Percentiles rank a stretch among this genome's conserved stretches.
Evolutionary conservation across 1,284 basidiomycete species (phyloP).

Genomic region (Irpex sp.): DNA sequence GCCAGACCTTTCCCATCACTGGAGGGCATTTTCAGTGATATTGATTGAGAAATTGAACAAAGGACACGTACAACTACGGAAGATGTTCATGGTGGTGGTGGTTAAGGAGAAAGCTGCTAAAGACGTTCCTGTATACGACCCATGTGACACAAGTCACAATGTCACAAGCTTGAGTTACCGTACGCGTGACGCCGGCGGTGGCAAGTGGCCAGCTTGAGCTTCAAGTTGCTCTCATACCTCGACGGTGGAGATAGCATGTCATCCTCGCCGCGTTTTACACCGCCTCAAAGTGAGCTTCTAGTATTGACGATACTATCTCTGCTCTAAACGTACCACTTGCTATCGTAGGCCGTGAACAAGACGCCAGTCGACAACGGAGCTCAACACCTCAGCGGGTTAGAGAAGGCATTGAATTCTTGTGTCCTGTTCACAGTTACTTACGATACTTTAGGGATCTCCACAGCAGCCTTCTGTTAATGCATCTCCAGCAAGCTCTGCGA

Average conservation of each 20-base stretch:
- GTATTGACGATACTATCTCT: background rate
- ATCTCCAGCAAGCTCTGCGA: background rate
- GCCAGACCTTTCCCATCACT: constrained; percentile 96
- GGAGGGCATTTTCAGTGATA: constrained; percentile 14
- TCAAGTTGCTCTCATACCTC: background rate
- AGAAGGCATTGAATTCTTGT: background rate
- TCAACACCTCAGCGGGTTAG: background rate
- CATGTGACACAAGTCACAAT: constrained; percentile 5
- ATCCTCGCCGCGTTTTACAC: constrained; percentile 12
- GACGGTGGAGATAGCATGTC: constrained; percentile 2
- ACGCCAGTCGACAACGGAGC: background rate
- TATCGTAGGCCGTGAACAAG: background rate
- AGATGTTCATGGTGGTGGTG: constrained; percentile 62
- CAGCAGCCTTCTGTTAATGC: background rate
- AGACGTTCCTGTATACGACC: constrained; percentile 11
- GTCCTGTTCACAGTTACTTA: background rate
- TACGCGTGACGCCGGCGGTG: no score
- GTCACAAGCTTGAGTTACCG: no score
- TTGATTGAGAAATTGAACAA: constrained; percentile 3
- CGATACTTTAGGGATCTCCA: background rate
- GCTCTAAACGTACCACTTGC: background rate
- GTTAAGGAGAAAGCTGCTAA: constrained; percentile 10
- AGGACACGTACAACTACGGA: constrained; percentile 72
- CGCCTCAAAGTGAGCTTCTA: constrained; percentile 2
- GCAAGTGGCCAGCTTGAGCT: background rate